phyloP scores from a whole-genome alignment of 1,139 yeast species.

The Blastobotrys ciferrii region DNA sequence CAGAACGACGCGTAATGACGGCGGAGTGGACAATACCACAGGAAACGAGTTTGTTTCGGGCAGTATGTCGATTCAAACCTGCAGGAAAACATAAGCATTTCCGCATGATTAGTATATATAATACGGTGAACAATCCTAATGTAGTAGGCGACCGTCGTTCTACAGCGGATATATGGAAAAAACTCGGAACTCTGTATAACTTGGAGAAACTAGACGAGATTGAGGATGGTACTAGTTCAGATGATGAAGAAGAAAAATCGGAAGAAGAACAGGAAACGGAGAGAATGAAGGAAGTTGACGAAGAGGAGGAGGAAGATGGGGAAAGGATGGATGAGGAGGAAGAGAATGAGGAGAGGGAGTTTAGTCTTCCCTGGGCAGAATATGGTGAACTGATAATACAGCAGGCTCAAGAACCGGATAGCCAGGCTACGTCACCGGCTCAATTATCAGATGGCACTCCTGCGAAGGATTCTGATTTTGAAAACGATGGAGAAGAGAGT shows the following conservation, averaged over 20 bases:
- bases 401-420: slow-evolving; percentile 37
- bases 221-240: slow-evolving; percentile 39
- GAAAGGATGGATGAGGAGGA: slow-evolving; percentile 22
- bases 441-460: slow-evolving; percentile 5
- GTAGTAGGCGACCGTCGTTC: slow-evolving; percentile 36
- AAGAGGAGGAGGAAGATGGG: slow-evolving; percentile 15
- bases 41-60: slow-evolving; percentile 62
- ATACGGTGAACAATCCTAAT: slow-evolving; percentile 46
- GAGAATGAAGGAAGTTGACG: slow-evolving; percentile 12
- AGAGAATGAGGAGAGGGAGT: slow-evolving; percentile 37
- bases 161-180: slow-evolving; percentile 57
- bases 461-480: background rate
- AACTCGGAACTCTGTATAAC: slow-evolving; percentile 53
- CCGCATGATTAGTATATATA: slow-evolving; percentile 56
- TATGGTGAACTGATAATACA: slow-evolving; percentile 44
- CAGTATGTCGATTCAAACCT: slow-evolving; percentile 70
- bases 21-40: slow-evolving; percentile 55
- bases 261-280: slow-evolving; percentile 12
- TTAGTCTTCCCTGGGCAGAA: slow-evolving; percentile 46
- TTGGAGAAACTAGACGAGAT: slow-evolving; percentile 54
- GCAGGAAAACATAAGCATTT: slow-evolving; percentile 58
- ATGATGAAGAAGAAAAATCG: slow-evolving; percentile 14
- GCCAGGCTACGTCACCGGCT: slow-evolving; percentile 7
- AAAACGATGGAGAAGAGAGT: slow-evolving; percentile 20
- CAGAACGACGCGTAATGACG: slow-evolving; percentile 3